Conservation (phyloP, 441 rosid species). For the Geranium incanum region DNA sequence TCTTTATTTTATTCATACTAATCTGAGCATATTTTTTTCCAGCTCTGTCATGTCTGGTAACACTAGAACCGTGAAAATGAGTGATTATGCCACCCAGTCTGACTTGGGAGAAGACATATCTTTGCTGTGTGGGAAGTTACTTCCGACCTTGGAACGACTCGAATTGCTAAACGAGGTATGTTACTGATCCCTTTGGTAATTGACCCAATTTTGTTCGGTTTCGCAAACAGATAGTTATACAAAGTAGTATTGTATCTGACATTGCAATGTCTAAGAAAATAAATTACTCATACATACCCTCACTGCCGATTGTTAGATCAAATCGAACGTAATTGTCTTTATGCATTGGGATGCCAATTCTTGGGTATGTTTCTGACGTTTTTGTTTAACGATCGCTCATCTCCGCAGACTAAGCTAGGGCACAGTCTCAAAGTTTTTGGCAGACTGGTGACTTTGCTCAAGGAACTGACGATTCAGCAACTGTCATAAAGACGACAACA, state of each 20-base stretch:
- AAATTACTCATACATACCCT: background rate
- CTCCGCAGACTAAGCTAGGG: conserved; percentile 66
- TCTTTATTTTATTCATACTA: background rate
- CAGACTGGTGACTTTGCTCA: conserved; percentile 60
- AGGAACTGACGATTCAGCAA: conserved; percentile 62
- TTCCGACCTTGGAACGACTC: conserved; percentile 70
- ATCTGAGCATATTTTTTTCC: conserved; percentile 14
- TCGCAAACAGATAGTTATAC: no score
- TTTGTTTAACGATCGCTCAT: background rate
- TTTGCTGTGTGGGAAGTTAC: conserved; percentile 47
- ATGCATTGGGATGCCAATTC: background rate
- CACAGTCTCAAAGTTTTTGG: conserved; percentile 68
- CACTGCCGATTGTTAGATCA: background rate
- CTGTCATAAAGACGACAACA: conserved; percentile 22
- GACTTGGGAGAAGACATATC: conserved; percentile 40
- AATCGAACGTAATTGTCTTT: background rate
- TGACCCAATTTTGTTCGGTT: background rate
- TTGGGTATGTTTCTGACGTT: background rate
- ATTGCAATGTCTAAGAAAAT: background rate
- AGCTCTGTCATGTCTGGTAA: conserved; percentile 39
- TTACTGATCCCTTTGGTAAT: conserved; percentile 10
- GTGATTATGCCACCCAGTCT: conserved; percentile 36
- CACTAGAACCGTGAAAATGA: conserved; percentile 25
- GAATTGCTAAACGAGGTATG: conserved; percentile 74
- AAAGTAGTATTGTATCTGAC: background rate